Percentiles rank a stretch among this genome's conserved stretches.
Conservation (phyloP, 225 moss, liverwort and hornwort species). For the Straminergon stramineum region DNA sequence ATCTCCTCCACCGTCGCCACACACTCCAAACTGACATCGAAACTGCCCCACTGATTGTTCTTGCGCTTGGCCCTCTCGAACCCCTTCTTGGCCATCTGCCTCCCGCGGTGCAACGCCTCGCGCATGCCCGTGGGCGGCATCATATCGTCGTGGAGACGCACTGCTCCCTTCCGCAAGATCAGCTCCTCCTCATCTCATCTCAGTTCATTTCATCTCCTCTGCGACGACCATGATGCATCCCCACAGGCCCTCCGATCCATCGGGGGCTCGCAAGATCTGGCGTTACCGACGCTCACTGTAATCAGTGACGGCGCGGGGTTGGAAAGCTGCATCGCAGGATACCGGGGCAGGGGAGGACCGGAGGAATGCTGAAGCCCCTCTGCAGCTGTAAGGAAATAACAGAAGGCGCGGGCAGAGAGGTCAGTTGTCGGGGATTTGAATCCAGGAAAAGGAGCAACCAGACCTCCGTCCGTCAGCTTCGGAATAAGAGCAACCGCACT, state of each 20-base stretch:
- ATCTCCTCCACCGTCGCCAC: conserved; percentile 7
- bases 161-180: not conserved
- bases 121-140: conserved; percentile 19
- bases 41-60: not conserved
- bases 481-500: not conserved
- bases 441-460: not conserved
- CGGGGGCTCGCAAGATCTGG: not conserved
- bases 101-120: conserved; percentile 5
- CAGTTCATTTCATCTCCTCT: not conserved
- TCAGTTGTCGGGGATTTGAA: not conserved
- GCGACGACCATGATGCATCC: not conserved
- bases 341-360: not conserved
- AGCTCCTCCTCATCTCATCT: not conserved
- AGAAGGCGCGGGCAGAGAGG: not conserved
- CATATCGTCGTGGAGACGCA: not conserved
- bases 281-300: not conserved
- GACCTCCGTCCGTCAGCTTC: too few relatives aligned
- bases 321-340: not conserved
- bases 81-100: conserved; percentile 6
- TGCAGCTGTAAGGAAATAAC: not conserved
- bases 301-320: not conserved
- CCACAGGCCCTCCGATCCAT: not conserved
- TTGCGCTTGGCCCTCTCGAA: conserved; percentile 12
- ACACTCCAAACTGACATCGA: not conserved
- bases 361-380: not conserved